phyloP scores from a whole-genome alignment of 2,329 filamentous ascomycete species.

The Coniochaeta ligniaria region DNA sequence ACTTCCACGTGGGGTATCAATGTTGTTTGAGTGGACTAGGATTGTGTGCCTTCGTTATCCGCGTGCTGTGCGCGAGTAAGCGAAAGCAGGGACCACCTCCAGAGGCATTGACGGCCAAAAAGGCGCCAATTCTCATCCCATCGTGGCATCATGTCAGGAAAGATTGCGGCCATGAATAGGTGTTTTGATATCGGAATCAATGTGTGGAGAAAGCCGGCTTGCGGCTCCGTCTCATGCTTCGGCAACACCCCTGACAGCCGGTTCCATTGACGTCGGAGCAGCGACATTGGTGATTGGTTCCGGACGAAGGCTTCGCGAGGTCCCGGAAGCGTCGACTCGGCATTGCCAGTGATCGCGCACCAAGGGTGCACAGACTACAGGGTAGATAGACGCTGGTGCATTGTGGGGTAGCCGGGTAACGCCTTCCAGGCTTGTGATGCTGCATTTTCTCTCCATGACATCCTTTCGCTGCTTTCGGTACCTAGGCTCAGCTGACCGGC shows the following conservation, averaged over 20 bases:
- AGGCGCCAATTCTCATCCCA: neutral
- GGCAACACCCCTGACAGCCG: neutral
- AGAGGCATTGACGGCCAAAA: neutral
- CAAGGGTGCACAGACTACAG: neutral
- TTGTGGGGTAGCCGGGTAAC: neutral
- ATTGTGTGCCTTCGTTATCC: conserved; percentile 1
- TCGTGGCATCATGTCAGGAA: neutral
- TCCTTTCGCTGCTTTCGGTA: neutral
- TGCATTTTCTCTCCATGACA: neutral
- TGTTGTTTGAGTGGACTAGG: neutral
- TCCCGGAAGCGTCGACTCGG: neutral
- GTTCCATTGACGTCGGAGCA: neutral
- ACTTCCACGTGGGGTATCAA: conserved; percentile 1
- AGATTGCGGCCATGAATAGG: neutral
- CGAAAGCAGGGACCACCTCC: neutral
- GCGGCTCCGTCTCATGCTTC: neutral
- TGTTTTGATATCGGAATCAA: neutral
- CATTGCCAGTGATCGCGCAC: neutral
- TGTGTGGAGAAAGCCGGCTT: neutral
- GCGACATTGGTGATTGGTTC: neutral
- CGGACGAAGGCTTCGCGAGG: conserved; percentile 1
- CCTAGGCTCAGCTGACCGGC: neutral
- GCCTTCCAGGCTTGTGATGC: neutral
- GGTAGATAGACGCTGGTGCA: neutral
- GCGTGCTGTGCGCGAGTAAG: neutral